Percentiles rank a stretch among this genome's conserved stretches.
These are phyloP conservation scores for Myxozyma nipponensis DNA, from an alignment of 805 yeast species.

Conservation along the genomic window DNA sequence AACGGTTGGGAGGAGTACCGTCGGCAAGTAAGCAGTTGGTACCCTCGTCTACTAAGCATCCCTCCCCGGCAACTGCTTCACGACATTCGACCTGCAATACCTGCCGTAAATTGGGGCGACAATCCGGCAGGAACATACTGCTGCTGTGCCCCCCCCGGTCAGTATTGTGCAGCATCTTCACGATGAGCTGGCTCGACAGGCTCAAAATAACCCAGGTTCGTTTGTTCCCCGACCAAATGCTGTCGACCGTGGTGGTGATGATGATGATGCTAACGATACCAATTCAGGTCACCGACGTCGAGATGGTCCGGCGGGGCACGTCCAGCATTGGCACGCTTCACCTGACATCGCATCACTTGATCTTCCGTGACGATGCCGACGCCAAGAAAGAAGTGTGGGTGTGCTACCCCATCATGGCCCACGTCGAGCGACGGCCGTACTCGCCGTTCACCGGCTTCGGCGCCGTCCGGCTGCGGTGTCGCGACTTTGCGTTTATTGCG, in stretches of 20 bases:
- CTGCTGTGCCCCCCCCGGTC: not conserved
- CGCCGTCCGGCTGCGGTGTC: conserved; percentile 67
- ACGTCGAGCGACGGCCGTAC: conserved; percentile 45
- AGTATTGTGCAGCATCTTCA: not conserved
- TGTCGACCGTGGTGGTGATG: no score
- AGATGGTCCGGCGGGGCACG: conserved; percentile 56
- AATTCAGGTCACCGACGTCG: conserved; percentile 46
- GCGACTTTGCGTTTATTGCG: conserved; percentile 79
- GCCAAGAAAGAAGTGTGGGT: conserved; percentile 72
- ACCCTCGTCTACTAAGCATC: no score
- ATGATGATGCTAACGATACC: no score
- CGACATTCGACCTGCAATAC: no score
- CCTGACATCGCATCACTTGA: conserved; percentile 71
- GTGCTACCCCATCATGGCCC: conserved; percentile 70
- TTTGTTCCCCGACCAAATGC: no score
- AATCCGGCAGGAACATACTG: no score
- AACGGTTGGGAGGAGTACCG: no score
- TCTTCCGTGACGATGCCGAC: conserved; percentile 42
- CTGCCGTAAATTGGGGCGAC: no score
- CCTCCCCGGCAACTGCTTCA: no score
- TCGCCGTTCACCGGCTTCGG: conserved; percentile 37
- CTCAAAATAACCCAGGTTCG: conserved; percentile 50
- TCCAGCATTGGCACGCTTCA: conserved; percentile 58
- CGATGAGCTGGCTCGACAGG: conserved; percentile 44
- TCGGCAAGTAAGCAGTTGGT: no score